Conservation (phyloP, 306 rosid species). For the Canavalia ensiformis region DNA sequence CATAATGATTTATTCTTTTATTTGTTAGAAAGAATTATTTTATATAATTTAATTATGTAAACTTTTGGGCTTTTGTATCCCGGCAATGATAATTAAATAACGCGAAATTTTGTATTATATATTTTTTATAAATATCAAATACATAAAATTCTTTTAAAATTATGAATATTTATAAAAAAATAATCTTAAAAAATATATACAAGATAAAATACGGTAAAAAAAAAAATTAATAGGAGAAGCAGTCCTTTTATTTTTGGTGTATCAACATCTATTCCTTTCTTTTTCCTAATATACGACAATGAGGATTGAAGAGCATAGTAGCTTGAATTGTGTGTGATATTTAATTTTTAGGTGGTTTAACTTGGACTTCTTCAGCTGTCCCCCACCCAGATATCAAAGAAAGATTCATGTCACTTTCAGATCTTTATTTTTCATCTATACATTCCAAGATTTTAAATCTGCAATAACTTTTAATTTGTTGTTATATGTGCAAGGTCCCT, state of each 20-base stretch:
- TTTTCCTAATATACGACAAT: neutral
- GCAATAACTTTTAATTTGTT: neutral
- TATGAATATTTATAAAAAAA: neutral
- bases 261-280: neutral
- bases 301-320: neutral
- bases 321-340: neutral
- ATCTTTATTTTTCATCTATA: neutral
- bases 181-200: neutral
- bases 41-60: neutral
- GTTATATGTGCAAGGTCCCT: neutral
- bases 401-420: constrained; percentile 7
- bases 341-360: neutral
- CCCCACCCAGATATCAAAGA: neutral
- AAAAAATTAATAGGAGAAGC: neutral
- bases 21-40: neutral
- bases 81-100: neutral
- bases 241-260: too few species aligned
- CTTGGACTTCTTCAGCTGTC: neutral
- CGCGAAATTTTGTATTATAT: neutral
- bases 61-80: neutral
- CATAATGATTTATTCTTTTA: neutral
- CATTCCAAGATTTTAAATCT: neutral
- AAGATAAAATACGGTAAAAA: neutral
- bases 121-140: neutral
- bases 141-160: neutral